These are phyloP conservation scores for Amauroascus niger DNA, from an alignment of 2,329 filamentous ascomycete species.

Conservation along the genomic window DNA sequence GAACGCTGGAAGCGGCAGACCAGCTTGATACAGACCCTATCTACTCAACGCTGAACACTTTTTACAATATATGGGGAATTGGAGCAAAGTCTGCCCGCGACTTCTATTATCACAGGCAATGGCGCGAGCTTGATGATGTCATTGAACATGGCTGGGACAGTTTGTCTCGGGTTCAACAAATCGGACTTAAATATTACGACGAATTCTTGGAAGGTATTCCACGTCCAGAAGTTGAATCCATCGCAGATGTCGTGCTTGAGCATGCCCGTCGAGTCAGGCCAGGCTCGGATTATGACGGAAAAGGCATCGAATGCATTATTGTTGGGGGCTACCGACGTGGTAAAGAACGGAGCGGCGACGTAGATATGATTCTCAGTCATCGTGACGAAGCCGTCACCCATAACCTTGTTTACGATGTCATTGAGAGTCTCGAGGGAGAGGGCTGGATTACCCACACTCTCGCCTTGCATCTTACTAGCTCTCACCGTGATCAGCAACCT, in stretches of 20 bases:
- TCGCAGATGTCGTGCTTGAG: constrained; percentile 52
- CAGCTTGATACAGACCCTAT: constrained; percentile 55
- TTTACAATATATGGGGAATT: constrained; percentile 89
- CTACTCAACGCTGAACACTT: constrained; percentile 55
- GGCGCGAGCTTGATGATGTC: constrained; percentile 77
- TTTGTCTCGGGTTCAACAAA: constrained; percentile 74
- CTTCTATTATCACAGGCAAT: constrained; percentile 67
- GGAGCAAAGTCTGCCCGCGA: constrained; percentile 69
- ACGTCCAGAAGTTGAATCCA: constrained; percentile 61
- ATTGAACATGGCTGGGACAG: constrained; percentile 69
- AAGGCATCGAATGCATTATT: constrained; percentile 51
- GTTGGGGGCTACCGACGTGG: constrained; percentile 77
- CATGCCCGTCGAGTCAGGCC: constrained; percentile 57
- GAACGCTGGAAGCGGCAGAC: constrained; percentile 53
- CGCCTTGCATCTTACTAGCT: constrained; percentile 57
- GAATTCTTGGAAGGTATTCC: constrained; percentile 67
- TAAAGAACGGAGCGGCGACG: constrained; percentile 64
- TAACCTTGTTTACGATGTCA: constrained; percentile 61
- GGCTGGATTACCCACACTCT: constrained; percentile 75
- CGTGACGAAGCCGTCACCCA: constrained; percentile 58
- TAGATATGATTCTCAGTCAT: constrained; percentile 77
- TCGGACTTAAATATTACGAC: constrained; percentile 87
- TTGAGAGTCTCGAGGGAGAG: constrained; percentile 57
- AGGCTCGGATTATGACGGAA: constrained; percentile 31
- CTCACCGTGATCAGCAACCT: constrained; percentile 60